Evolutionary conservation across 192 early-diverging fungal species (phyloP), one percentile per base, ranked within the genome.

Genomic region (Physocladia obscura): DNA sequence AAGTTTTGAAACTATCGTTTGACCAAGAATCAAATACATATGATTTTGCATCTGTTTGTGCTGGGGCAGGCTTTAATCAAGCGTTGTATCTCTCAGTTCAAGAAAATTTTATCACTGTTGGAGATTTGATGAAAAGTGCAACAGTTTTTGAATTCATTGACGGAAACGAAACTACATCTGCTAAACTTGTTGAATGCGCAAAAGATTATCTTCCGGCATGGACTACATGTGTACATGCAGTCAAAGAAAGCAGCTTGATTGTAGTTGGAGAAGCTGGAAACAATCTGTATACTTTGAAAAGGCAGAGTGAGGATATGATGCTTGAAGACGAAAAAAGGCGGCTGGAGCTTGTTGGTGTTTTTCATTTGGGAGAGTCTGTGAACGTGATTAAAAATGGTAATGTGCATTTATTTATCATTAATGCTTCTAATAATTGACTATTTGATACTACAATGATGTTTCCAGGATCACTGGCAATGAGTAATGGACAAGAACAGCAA

Each of bases 71-170:
- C 22, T 85, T 89, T 64, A 85, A 88, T 4, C 35, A 88, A 4
- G 74, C 83, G 2, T 51, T 92, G 4, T 78, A 75, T 19, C 26
- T 95, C 34, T 81, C 87, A 2, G 78, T 80, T 2, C 70, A 67
- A 8, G 92, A 89, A 24, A 88, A 94, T 57, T 82, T 82, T 29
- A 71, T 97, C 27, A 59, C 90, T 0, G 90, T 94, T 13, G 94
- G 90, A 21, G 96, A 98, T 74, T 29, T 96, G 40, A 85, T 96
- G 81, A 82, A 88, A 40, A 95, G 92, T 0, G 86, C 89, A 4
- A 80, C 87, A 4, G 47, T 94, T 4, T 79, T 91, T 47, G 49
- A 39, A 13, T 89, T 78, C 58, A 75, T 80, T 36, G 29, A 75
- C 59, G 49, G 15, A 32, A 44, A 17, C 30, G 59, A 62, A 44